Conservation (phyloP, 139 green algal genomes). For the Desmodesmus armatus region DNA sequence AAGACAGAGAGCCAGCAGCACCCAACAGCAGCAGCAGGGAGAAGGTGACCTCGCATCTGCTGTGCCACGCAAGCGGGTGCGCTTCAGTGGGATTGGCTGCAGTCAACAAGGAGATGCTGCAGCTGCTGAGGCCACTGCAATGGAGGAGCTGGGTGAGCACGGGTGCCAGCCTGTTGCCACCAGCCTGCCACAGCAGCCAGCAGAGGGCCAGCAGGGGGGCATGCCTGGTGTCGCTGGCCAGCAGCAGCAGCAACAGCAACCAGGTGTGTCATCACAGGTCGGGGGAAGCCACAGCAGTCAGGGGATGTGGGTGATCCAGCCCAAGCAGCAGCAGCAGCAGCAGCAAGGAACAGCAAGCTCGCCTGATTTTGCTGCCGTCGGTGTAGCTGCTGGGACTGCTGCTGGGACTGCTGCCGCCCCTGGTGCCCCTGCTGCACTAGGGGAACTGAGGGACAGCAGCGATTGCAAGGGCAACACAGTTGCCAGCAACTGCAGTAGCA, state of each 20-base stretch:
- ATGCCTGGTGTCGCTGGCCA: not conserved
- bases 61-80: slow-evolving; percentile 2
- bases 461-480: not conserved
- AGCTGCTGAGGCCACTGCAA: not conserved
- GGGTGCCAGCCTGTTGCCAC: too few species aligned
- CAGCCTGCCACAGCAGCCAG: too few species aligned
- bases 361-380: too few species aligned
- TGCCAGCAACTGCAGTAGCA: not conserved
- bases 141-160: too few species aligned
- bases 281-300: not conserved
- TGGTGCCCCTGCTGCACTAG: not conserved
- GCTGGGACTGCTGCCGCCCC: slow-evolving; percentile 1
- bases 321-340: not conserved
- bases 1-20: not conserved
- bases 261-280: too few species aligned
- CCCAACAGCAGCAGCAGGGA: not conserved
- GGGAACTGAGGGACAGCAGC: not conserved
- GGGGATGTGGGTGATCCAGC: too few species aligned
- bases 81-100: not conserved
- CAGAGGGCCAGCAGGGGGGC: too few species aligned
- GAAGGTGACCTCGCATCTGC: not conserved
- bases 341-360: not conserved
- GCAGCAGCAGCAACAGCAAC: not conserved
- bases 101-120: not conserved
- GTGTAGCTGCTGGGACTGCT: not conserved